Base-by-base conservation (phyloP, 805 yeast species). In the Henningerozyma blattae region DNA sequence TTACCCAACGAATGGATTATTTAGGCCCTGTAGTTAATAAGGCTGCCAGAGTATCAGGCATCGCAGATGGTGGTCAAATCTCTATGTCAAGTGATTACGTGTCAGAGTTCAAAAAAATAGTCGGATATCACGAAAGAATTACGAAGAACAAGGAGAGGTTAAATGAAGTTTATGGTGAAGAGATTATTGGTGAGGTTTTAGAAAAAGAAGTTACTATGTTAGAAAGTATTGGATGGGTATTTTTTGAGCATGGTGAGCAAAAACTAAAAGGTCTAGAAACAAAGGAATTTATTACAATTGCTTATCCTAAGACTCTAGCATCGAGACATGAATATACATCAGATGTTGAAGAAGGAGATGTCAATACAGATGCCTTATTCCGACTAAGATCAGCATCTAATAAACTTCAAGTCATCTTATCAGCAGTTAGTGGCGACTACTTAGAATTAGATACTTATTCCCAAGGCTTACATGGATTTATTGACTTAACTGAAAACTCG, bases 11-110 rank as follows among this genome's bases (percentile, higher is more conserved):
- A 63, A 91, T 91, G 98, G 99, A 91, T 60, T 91, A 91, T 58
- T 81, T 91, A 47, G 99, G 99, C 0, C 98, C 99, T 0, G 87
- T 91, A 86, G 99, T 91, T 22, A 91, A 91, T 50, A 69, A 95
- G 33, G 84, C 99, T 1, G 78, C 97, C 1, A 70, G 99, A 48
- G 89, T 91, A 18, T 78, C 87, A 51, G 82, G 94, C 6, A 81
- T 84, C 33, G 99, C 98, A 0, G 95, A 85, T 56, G 99, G 99
- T 39, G 99, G 99, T n/a, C 95, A 89, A 56, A 83, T 89, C 19
- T 76, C 94, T 0, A 68, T 87, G 36, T 80, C 94, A 48, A 68
- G 76, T 6, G 96, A 89, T 55, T 83, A 85, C 48, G 62, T 81
- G 44, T 68, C 69, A 30, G 95, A 83, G 50, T 70, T 85, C 48